Base-by-base conservation (phyloP, 225 moss, liverwort and hornwort species). In the Polytrichum formosum region DNA sequence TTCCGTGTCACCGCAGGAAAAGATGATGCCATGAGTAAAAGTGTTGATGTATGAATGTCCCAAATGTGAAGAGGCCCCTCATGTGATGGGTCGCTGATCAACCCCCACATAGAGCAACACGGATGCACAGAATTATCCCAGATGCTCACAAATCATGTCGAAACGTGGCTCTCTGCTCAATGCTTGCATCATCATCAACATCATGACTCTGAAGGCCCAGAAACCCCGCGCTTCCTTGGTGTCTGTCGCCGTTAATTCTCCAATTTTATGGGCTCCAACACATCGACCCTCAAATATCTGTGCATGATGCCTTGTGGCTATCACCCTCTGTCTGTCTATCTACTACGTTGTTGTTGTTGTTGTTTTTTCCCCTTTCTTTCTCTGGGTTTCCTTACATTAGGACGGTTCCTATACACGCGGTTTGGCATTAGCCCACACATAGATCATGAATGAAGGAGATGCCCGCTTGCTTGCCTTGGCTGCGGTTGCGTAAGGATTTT, bases 391-490 rank as follows among this genome's bases (percentile, higher is more conserved):
- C 67, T 64, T 72, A 64, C 58, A 66, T 65, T 64, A 72, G 68
- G 68, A 72, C 65, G 73, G 77, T 70, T 64, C 53, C 70, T 59
- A 67, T 85, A 87, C 71, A 84, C 67, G 76, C 75, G 82, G 76
- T 67, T 79, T 85, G 84, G 76, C 81, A 82, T 20, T 78, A 82
- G 87, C 88, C 85, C 82, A 72, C 79, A 77, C 65, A 71, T 46
- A 46, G 77, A 46, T 74, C 73, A 81, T 72, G 76, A 79, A 80
- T 77, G 73, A 83, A 46, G 81, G 76, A 83, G 74, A 89, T 85
- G 82, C 46, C 91, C 86, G 84, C 88, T 84, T 89, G 87, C 91
- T 93, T 93, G 91, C 91, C 93, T 91, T 94, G 71, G 94, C 78
- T 80, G 90, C 77, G 77, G 87, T 84, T 81, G 90, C 90, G 86